Percentiles rank a stretch among this genome's conserved stretches.
These are phyloP conservation scores for Gaultheria prostrata DNA, from an alignment of 148 eudicot species.

Conservation along the genomic window DNA sequence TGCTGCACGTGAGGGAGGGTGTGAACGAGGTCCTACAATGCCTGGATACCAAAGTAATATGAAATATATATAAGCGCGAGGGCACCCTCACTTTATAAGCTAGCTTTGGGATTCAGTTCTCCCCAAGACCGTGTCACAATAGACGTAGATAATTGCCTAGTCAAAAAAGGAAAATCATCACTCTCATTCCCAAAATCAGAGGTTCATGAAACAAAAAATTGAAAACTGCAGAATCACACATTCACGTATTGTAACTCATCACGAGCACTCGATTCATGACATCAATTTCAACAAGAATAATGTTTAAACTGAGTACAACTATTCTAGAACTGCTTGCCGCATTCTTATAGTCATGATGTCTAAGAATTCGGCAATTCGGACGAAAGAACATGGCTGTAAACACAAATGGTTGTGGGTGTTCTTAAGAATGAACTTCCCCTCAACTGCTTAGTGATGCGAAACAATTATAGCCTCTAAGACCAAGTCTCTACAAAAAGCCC, in stretches of 20 bases:
- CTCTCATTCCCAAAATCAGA: constrained; percentile 9
- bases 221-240: not conserved
- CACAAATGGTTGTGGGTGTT: not conserved
- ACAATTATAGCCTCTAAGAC: not conserved
- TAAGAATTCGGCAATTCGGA: not conserved
- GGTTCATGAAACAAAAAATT: not conserved
- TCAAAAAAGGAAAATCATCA: not conserved
- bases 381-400: not conserved
- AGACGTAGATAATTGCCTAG: too few relatives aligned
- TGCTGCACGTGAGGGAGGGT: too few relatives aligned
- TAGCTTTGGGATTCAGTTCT: too few relatives aligned
- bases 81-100: too few relatives aligned
- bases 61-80: too few relatives aligned
- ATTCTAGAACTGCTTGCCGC: not conserved
- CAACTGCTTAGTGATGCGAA: not conserved
- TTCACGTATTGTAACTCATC: not conserved
- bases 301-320: not conserved
- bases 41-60: too few relatives aligned
- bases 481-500: not conserved
- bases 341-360: not conserved
- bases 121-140: too few relatives aligned
- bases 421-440: not conserved
- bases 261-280: not conserved
- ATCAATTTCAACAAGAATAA: not conserved
- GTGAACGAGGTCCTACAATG: too few relatives aligned